Percentiles rank a stretch among this genome's conserved stretches.
These are phyloP conservation scores for Serendipita vermifera DNA, from an alignment of 768 basidiomycete species.

Conservation along the genomic window DNA sequence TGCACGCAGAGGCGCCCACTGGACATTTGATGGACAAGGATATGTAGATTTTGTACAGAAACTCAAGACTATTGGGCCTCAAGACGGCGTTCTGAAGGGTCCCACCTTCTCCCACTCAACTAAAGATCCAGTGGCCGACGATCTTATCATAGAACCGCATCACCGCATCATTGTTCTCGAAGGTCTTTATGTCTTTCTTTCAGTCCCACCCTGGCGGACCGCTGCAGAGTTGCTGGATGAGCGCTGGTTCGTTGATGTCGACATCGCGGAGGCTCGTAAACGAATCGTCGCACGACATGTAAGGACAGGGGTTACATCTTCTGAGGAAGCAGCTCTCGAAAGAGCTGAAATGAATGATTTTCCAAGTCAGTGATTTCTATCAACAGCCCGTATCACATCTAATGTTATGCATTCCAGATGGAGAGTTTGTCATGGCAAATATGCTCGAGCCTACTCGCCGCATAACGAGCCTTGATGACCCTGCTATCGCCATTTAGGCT, in stretches of 20 bases:
- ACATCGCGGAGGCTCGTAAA: constrained; percentile 31
- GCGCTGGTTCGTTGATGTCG: constrained; percentile 58
- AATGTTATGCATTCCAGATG: constrained; percentile 27
- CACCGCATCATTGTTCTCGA: constrained; percentile 80
- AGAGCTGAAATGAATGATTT: constrained; percentile 68
- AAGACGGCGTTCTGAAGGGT: constrained; percentile 35
- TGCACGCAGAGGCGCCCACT: constrained; percentile 70
- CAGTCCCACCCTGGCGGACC: constrained; percentile 56
- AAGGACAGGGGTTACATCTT: constrained; percentile 57
- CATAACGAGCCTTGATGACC: constrained; percentile 34
- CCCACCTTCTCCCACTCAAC: constrained; percentile 79
- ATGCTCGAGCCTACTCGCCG: constrained; percentile 29
- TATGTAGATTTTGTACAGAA: constrained; percentile 56
- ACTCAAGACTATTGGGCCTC: constrained; percentile 31
- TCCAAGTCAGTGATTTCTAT: constrained; percentile 38
- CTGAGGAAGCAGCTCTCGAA: constrained; percentile 49
- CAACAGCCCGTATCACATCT: background rate
- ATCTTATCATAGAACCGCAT: constrained; percentile 40
- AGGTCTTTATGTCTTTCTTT: constrained; percentile 75
- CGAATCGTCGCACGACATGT: constrained; percentile 58
- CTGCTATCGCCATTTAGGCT: constrained; percentile 11
- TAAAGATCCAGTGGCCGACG: constrained; percentile 66
- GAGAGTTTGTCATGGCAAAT: constrained; percentile 30
- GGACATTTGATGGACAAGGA: constrained; percentile 73
- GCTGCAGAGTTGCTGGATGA: constrained; percentile 60